A percentile compares a stretch with the other conserved stretches of the same genome.
phyloP scores from a whole-genome alignment of 148 eudicot genomes.

The Chenopodium suecicum region DNA sequence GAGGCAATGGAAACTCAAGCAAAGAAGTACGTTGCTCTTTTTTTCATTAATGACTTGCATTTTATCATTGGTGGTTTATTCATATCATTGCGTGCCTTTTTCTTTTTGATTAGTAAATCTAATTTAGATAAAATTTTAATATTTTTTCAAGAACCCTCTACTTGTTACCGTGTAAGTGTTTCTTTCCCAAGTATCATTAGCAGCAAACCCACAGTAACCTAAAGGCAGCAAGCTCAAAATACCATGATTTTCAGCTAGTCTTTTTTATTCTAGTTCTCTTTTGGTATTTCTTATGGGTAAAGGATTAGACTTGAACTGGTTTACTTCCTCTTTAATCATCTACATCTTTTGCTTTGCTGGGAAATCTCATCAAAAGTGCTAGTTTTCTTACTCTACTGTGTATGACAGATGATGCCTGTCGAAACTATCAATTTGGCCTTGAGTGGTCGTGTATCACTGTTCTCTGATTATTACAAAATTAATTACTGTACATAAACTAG shows the following conservation, averaged over 20 bases:
- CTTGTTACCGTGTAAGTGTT: background rate
- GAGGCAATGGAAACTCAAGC: conserved; percentile 96
- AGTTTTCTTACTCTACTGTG: background rate
- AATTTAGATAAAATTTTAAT: no score
- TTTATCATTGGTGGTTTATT: background rate
- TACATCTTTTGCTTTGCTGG: background rate
- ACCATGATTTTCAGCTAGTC: background rate
- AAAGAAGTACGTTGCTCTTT: conserved; percentile 58
- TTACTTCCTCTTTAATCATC: background rate
- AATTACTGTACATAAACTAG: background rate
- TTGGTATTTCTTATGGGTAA: background rate
- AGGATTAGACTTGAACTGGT: background rate
- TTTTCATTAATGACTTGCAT: background rate
- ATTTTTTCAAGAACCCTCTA: background rate
- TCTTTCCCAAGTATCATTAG: background rate
- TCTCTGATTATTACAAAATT: background rate
- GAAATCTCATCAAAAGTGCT: background rate
- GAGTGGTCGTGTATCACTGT: background rate
- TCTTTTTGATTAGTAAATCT: background rate
- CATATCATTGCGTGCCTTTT: background rate
- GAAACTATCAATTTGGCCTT: background rate
- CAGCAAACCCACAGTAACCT: background rate
- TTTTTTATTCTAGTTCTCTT: background rate
- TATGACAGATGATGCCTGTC: background rate
- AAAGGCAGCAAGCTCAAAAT: background rate